A percentile compares a stretch with the other conserved stretches of the same genome.
These are phyloP conservation scores for Bipolaris zeicola DNA, from an alignment of 2,329 filamentous ascomycete genomes.

Conservation along the genomic window DNA sequence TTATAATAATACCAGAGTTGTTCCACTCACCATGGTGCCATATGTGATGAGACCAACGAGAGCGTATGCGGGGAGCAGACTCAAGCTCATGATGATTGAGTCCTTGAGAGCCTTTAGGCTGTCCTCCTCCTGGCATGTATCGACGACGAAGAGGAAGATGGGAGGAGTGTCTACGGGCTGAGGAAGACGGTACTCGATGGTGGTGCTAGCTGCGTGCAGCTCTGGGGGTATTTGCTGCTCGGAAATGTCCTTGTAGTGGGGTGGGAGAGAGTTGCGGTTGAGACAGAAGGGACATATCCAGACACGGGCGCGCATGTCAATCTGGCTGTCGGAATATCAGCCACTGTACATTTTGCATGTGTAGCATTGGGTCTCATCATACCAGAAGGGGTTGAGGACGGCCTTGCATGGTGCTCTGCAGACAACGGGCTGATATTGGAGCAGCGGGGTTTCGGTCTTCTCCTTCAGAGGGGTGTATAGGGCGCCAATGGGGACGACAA, in stretches of 20 bases:
- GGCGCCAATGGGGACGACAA: conserved; percentile 94
- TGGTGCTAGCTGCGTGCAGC: conserved; percentile 80
- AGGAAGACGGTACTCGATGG: conserved; percentile 85
- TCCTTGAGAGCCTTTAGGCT: conserved; percentile 83
- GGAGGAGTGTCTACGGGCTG: conserved; percentile 83
- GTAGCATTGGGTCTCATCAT: conserved; percentile 41
- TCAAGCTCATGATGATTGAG: conserved; percentile 84
- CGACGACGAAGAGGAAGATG: conserved; percentile 86
- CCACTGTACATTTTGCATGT: neutral
- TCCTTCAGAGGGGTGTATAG: conserved; percentile 96
- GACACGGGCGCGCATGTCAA: conserved; percentile 80
- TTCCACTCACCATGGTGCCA: conserved; percentile 78
- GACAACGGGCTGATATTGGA: conserved; percentile 95
- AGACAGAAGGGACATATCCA: conserved; percentile 92
- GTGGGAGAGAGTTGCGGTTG: conserved; percentile 79
- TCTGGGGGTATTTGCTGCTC: conserved; percentile 82
- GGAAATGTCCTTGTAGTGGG: conserved; percentile 90
- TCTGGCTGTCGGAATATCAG: conserved; percentile 62
- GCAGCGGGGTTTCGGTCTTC: conserved; percentile 83
- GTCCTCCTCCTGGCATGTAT: conserved; percentile 88
- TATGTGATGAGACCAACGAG: conserved; percentile 84
- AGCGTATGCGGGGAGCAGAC: conserved; percentile 78
- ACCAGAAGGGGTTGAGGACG: conserved; percentile 97
- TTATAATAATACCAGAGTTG: too few relatives aligned
- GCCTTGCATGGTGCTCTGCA: conserved; percentile 97